These are phyloP conservation scores for Lachancea quebecensis DNA, from an alignment of 805 yeast genomes.

Conservation along the genomic window DNA sequence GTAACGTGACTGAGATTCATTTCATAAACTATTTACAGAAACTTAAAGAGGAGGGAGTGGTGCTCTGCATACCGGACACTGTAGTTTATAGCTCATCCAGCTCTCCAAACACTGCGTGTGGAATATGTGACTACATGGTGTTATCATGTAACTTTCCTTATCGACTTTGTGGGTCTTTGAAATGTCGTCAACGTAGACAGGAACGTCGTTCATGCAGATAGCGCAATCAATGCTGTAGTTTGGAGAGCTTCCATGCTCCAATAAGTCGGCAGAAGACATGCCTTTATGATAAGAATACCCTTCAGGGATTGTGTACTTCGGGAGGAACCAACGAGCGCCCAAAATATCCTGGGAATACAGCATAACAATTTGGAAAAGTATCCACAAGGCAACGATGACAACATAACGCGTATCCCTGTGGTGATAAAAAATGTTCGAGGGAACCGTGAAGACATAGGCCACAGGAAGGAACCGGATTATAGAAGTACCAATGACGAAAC, in stretches of 20 bases:
- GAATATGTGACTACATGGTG: conserved; percentile 89
- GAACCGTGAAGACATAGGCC: conserved; percentile 47
- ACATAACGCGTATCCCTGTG: conserved; percentile 51
- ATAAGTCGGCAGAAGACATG: conserved; percentile 22
- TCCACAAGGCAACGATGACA: conserved; percentile 44
- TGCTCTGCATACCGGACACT: conserved; percentile 89
- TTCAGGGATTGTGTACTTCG: conserved; percentile 66
- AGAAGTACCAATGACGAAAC: conserved; percentile 65
- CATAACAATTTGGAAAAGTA: conserved; percentile 49
- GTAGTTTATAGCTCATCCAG: conserved; percentile 91
- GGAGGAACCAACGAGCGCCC: conserved; percentile 82
- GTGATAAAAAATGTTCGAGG: conserved; percentile 63
- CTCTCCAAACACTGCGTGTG: conserved; percentile 82
- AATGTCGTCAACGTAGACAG: conserved; percentile 27
- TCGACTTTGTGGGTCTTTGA: conserved; percentile 34
- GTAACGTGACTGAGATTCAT: not conserved
- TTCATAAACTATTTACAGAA: not conserved
- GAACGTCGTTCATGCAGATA: conserved; percentile 78
- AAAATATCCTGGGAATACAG: conserved; percentile 56
- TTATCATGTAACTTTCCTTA: conserved; percentile 58
- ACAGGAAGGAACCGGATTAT: conserved; percentile 58
- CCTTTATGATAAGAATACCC: conserved; percentile 69
- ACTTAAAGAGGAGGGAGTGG: conserved; percentile 69
- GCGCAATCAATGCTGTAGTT: conserved; percentile 67
- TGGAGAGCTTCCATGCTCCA: conserved; percentile 31